Conservation (phyloP, 306 rosid genomes). For the Calophaca sinica region DNA sequence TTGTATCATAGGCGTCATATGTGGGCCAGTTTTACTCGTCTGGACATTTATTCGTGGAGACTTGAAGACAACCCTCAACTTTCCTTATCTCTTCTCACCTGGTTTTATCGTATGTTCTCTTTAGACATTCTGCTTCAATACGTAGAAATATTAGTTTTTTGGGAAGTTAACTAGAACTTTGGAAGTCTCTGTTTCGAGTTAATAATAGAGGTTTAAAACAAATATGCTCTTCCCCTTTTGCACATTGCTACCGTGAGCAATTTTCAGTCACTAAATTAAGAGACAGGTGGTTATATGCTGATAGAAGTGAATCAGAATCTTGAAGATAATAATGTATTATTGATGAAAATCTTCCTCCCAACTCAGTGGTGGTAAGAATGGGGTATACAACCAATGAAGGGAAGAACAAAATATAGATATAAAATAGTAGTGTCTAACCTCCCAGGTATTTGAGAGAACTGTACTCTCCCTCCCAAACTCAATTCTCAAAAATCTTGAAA, state of each 20-base stretch:
- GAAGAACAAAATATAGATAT: not conserved
- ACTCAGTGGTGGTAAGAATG: not conserved
- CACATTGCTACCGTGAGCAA: conserved; percentile 2
- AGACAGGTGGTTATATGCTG: conserved; percentile 2
- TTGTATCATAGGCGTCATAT: conserved; percentile 65
- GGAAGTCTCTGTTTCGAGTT: not conserved
- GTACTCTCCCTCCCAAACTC: not conserved
- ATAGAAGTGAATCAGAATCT: not conserved
- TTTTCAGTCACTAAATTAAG: not conserved
- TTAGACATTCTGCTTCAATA: conserved; percentile 30
- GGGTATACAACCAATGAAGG: not conserved
- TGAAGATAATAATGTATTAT: not conserved
- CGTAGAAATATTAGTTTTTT: conserved; percentile 14
- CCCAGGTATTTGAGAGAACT: not conserved
- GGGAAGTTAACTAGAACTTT: conserved; percentile 29
- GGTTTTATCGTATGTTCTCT: conserved; percentile 77
- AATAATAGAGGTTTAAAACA: not conserved
- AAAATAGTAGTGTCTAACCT: not conserved
- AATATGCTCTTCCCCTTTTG: not conserved
- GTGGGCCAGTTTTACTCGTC: conserved; percentile 78
- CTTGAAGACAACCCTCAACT: conserved; percentile 68
- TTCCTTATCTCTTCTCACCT: conserved; percentile 77
- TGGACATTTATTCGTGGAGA: conserved; percentile 87
- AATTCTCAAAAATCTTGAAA: not conserved
- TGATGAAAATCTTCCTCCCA: conserved; percentile 5